Evolutionary conservation across 2,329 filamentous ascomycete species (phyloP), one percentile per base, ranked within the genome.

Genomic region (Cladosporium sp.): DNA sequence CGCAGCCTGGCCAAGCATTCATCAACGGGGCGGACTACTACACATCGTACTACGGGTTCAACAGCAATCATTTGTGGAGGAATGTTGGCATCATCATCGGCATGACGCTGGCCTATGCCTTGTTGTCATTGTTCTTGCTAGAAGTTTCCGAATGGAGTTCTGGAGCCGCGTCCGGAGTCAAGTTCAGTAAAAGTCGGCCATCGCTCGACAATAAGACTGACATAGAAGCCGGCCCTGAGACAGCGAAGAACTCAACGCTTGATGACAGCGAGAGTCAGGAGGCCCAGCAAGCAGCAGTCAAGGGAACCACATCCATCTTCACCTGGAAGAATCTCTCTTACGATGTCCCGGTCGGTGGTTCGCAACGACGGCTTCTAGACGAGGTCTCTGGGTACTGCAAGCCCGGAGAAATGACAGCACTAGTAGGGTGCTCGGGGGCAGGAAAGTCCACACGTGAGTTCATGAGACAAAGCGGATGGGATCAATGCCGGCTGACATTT

Each of bases 301-400:
- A 29, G 17, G 15, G 4, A 17, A 37, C 34, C 4, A 37, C 13
- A 1, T 55, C 54, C 19, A 67, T 73, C 27, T 72, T 95, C 53
- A 95, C 89, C 0, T 95, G 88, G 85, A 86, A 91, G 64, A 75
- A 86, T 56, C 81, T 95, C 54, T 87, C 84, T 64, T 95, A 95
- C 64, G 85, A 79, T 0, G 85, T 89, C 51, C 68, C 70, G 1
- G 70, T 69, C 40, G 60, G 71, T 24, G 66, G 67, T 29, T 66
- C 67, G 2, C 68, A 73, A 42, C 58, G 70, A 18, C 64, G 58
- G 8, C 64, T 84, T 3, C 64, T 85, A 11, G 73, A 80, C 51
- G 73, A 83, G 52, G 77, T 85, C 7, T 75, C 80, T 57, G 89
- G 83, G 3, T 90, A 84, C 57, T 86, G 89, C 43, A 81, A 84